Base-by-base conservation (phyloP, 768 basidiomycete genomes). In the Gymnopilus dilepis region DNA sequence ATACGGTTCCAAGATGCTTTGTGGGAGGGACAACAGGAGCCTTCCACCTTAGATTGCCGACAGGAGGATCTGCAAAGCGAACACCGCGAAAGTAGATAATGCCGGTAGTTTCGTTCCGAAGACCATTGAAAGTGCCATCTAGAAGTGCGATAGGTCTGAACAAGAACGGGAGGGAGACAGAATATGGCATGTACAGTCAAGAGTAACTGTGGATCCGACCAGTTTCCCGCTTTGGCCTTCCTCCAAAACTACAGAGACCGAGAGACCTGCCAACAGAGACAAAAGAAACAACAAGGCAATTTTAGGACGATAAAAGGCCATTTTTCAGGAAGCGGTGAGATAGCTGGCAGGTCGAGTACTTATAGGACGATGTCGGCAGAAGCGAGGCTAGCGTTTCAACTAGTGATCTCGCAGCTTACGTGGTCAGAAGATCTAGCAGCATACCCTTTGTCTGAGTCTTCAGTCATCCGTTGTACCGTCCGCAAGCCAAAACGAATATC, bases 21-120 rank as follows among this genome's bases (percentile, higher is more conserved):
- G 70, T 74, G 3, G 79, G 78, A 31, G 79, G 79, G 4, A 69
- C 71, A 9, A 80, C 74, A 17, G 80, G 77, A 4, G 77, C 73
- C 45, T 73, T 69, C 77, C 77, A 82, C 33, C 79, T 75, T 40
- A 78, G 72, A 17, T 78, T 66, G 0, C 78, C 80, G 30, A 77
- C 51, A 3, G 82, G 80, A 12, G 80, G 69, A 61, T 82, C 80
- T 22, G 80, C 80, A 60, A 75, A 81, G 21, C 76, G 80, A 38
- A 82, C 67, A 2, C 81, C 81, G 7, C 65, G 68, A 64, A 76
- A 81, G n/a, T 69, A 76, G 11, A 71, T 74, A 17, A 79, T 73
- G 1, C 73, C 72, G 24, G 69, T 73, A 9, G 69, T 67, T 15
- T 65, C 61, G 59, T 79, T 71, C 26, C 58, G 56, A 24, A 70